A percentile compares a stretch with the other conserved stretches of the same genome.
These are phyloP conservation scores for Gentiana straminea DNA, from an alignment of 257 asterid genomes.

Conservation along the genomic window DNA sequence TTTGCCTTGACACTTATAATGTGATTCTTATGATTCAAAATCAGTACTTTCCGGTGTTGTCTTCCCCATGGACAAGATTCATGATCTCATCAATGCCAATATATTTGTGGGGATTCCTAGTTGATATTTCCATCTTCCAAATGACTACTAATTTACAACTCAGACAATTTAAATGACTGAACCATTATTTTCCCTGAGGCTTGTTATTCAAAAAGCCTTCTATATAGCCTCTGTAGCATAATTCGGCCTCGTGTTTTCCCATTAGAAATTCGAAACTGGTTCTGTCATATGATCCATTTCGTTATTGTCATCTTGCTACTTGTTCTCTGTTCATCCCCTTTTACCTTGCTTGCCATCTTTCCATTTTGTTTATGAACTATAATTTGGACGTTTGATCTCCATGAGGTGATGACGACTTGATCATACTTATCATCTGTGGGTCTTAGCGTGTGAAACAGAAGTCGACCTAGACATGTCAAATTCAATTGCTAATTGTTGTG, in stretches of 20 bases:
- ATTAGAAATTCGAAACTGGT: not conserved
- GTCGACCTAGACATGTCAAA: not conserved
- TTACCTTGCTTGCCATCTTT: not conserved
- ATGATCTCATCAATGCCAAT: not conserved
- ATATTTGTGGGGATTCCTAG: conserved; percentile 1
- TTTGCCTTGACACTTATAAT: conserved; percentile 1
- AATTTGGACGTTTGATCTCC: no score
- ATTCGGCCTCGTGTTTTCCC: no score
- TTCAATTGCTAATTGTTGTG: not conserved
- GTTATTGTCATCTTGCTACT: not conserved
- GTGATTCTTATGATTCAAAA: not conserved
- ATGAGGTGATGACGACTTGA: no score
- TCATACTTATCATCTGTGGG: no score
- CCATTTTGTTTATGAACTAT: not conserved
- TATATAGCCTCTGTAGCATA: no score
- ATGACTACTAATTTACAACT: not conserved
- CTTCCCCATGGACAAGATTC: not conserved
- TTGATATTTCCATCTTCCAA: not conserved
- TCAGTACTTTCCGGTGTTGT: not conserved
- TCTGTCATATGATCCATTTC: not conserved
- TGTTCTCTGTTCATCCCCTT: not conserved
- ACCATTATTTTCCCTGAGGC: not conserved
- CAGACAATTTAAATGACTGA: not conserved
- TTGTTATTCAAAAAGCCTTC: not conserved
- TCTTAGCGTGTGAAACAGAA: not conserved